Evolutionary conservation across 441 rosid genomes (phyloP).

Genomic region (Flueggea neowawraea): DNA sequence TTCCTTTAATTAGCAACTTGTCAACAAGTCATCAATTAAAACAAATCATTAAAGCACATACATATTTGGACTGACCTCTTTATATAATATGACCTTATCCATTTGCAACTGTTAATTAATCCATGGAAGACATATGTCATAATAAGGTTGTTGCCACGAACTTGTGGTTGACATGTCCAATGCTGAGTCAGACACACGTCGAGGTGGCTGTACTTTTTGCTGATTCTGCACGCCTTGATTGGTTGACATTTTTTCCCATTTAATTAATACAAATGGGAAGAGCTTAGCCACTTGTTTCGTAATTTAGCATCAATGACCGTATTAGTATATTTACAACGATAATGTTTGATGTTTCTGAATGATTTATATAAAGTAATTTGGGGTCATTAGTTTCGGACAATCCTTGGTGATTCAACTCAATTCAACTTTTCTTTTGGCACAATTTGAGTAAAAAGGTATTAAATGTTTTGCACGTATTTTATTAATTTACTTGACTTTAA

Average conservation of each 20-base stretch:
- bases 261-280: not conserved
- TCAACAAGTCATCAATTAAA: not conserved
- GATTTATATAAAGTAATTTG: too few species aligned
- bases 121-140: not conserved
- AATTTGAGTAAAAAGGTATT: too few species aligned
- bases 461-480: too few species aligned
- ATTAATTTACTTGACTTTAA: too few species aligned
- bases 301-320: not conserved
- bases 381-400: too few species aligned
- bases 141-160: not conserved
- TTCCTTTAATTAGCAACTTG: not conserved
- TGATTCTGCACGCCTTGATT: not conserved
- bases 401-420: too few species aligned
- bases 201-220: constrained; percentile 14
- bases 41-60: not conserved
- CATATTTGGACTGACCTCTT: not conserved
- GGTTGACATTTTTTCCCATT: not conserved
- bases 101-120: not conserved
- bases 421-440: too few species aligned
- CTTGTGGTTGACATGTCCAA: constrained; percentile 16
- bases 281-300: not conserved
- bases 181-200: constrained; percentile 18
- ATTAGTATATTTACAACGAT: not conserved
- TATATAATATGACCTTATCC: constrained; percentile 2
- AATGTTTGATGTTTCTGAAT: too few species aligned